phyloP scores from a whole-genome alignment of 352 stramenopile genomes.

The Phytophthora pistaciae region DNA sequence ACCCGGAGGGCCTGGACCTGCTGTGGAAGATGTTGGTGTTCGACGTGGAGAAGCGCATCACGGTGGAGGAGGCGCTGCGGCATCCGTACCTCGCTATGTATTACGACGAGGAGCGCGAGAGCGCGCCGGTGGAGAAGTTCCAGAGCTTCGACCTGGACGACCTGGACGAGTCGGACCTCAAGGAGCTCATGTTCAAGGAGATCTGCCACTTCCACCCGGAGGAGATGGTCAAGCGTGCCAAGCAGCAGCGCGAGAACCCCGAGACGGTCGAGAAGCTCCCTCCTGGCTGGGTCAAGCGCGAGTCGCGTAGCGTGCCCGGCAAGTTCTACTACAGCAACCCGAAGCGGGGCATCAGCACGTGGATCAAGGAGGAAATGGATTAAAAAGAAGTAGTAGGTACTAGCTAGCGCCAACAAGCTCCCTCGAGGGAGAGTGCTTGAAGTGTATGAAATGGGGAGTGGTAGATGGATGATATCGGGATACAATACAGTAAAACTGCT shows the following conservation, averaged over 20 bases:
- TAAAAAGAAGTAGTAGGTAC: slow-evolving; percentile 44
- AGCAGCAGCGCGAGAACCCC: slow-evolving; percentile 76
- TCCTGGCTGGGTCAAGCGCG: slow-evolving; percentile 86
- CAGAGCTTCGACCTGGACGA: slow-evolving; percentile 89
- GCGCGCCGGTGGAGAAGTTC: slow-evolving; percentile 74
- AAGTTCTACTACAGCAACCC: slow-evolving; percentile 93
- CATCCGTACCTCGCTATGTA: slow-evolving; percentile 97
- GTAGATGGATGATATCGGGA: neutral
- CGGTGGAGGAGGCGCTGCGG: slow-evolving; percentile 94
- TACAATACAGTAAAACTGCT: neutral
- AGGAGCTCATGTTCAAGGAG: slow-evolving; percentile 93
- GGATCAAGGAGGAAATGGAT: slow-evolving; percentile 90
- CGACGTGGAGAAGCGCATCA: slow-evolving; percentile 96
- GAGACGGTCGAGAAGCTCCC: slow-evolving; percentile 79
- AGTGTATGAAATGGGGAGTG: slow-evolving; percentile 37
- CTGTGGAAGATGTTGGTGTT: slow-evolving; percentile 92
- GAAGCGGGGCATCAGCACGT: slow-evolving; percentile 91
- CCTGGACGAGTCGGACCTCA: slow-evolving; percentile 84
- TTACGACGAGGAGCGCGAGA: slow-evolving; percentile 84
- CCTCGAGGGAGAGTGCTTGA: slow-evolving; percentile 27
- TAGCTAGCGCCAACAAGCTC: slow-evolving; percentile 14
- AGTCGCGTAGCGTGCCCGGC: slow-evolving; percentile 84
- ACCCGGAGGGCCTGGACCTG: slow-evolving; percentile 84
- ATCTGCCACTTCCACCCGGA: slow-evolving; percentile 91
- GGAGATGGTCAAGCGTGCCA: slow-evolving; percentile 90